Base-by-base conservation (phyloP, 2,329 filamentous ascomycete species). In the Paramyrothecium sp. region DNA sequence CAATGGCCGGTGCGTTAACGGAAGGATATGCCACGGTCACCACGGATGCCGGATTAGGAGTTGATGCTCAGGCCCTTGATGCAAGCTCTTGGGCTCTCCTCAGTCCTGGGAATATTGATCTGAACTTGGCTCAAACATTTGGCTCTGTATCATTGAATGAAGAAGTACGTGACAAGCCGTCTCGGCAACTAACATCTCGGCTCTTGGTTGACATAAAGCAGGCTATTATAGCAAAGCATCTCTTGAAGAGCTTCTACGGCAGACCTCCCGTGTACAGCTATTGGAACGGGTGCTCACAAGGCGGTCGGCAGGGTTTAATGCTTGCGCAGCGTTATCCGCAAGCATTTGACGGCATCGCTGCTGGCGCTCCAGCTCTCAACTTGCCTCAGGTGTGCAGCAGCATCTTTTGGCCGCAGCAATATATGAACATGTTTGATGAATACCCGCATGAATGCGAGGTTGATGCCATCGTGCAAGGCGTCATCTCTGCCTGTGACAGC, bases 331-430 rank as follows among this genome's bases (percentile, higher is more conserved):
- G 73, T 8, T 82, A 78, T 60, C 81, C 81, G 0, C 72, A 79
- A 3, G 78, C 80, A 38, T 84, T 82, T 54, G 79, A 84, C 56
- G 82, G 81, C 10, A 77, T 84, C 21, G 66, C 81, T 0, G 80
- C 80, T 3, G 77, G 74, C 3, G 69, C 69, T 17, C 44, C 66
- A 81, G 7, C 56, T 20, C 56, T 70, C 7, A 78, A 61, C 65
- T 58, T 72, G 19, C 63, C 61, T 3, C 68, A 67, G 0, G 41
- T 49, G 16, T 10, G 13, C 21, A 10, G 11, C 16, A 21, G 19
- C 21, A 7, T 47, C 4, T n/a, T 23, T 10, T 46, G 38, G 34
- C 21, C 52, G n/a, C 38, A 47, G 52, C 50, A 52, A 52, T n/a
- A 30, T 26, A 52, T 52, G 23, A 52, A 52, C 50, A 26, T 33